Evolutionary conservation across 2,329 filamentous ascomycete genomes (phyloP), one percentile per base, ranked within the genome.

Genomic region (Microsporum ferrugineum): DNA sequence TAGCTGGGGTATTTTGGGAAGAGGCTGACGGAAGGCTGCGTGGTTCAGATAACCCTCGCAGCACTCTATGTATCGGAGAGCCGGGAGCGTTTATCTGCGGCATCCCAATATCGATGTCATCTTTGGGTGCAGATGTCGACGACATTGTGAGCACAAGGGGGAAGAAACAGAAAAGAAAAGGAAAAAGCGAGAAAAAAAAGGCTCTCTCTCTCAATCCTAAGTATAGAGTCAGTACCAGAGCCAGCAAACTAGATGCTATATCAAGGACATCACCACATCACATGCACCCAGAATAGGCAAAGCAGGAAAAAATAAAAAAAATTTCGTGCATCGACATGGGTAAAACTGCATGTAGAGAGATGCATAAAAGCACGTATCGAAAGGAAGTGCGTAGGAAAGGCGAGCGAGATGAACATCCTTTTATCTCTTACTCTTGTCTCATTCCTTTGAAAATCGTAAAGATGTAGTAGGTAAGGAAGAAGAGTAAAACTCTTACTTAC

Each of bases 1-100:
- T n/a, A 43, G 58, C 36, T 5, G 57, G 57, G 31, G 60, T 58
- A 47, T 31, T 43, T 31, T 59, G 59, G 29, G 59, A 41, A 49
- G 47, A 59, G 47, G 58, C 45, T 53, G 57, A 58, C 7, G 56
- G 31, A 53, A 58, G 62, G 7, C 60, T 57, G 34, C 58, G 61
- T 39, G 17, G 38, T 14, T 63, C 62, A 45, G 57, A 59, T 12
- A 59, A 27, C 5, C 43, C 36, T 34, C 57, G 39, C 29, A 36
- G 57, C n/a, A 49, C 12, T 36, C 57, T 59, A 8, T n/a, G 39
- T 36, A 34, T 45, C 29, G 57, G 41, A 49, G 57, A 59, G 31
- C 33, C 43, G 6, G 57, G 31, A 34, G 41, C 12, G 5, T 49
- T 34, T 38, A 23, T 36, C 31, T 33, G 45, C 8, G 36, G 39